Conservation (phyloP, 352 stramenopile genomes). For the Aphanomyces cochlioides region DNA sequence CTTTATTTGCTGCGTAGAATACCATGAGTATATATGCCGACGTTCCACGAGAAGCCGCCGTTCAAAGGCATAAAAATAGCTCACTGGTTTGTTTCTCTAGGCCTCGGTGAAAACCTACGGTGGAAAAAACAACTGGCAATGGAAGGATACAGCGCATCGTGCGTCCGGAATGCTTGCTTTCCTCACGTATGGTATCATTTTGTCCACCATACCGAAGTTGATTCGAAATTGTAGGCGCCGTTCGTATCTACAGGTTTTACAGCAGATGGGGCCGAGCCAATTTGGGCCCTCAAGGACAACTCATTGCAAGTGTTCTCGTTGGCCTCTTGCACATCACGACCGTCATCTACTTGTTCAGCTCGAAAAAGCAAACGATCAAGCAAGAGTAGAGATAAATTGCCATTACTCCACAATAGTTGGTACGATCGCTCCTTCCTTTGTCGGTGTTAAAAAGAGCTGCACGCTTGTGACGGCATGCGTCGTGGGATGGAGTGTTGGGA, state of each 20-base stretch:
- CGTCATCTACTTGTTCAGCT: not conserved
- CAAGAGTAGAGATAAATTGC: no score
- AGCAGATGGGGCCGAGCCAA: slow-evolving; percentile 24
- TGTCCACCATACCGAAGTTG: no score
- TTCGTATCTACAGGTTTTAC: slow-evolving; percentile 15
- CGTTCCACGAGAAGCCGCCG: no score
- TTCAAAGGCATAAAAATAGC: no score
- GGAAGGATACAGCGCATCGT: slow-evolving; percentile 20
- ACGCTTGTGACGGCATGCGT: slow-evolving; percentile 21
- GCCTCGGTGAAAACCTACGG: slow-evolving; percentile 9
- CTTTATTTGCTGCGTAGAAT: no score
- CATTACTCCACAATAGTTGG: no score
- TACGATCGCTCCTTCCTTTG: not conserved
- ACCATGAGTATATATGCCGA: no score
- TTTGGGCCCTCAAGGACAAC: slow-evolving; percentile 5
- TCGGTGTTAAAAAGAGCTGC: slow-evolving; percentile 26
- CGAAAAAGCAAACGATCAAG: no score
- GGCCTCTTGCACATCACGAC: slow-evolving; percentile 14
- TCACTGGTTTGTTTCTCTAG: no score
- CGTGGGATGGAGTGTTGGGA: slow-evolving; percentile 25
- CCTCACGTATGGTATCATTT: slow-evolving; percentile 15
- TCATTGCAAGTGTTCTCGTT: not conserved
- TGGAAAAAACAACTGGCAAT: slow-evolving; percentile 18
- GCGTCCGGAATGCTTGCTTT: slow-evolving; percentile 9
- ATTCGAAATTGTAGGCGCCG: slow-evolving; percentile 10